Evolutionary conservation across 225 moss, liverwort and hornwort genomes (phyloP).

Genomic region (Physcomitrellopsis africana): DNA sequence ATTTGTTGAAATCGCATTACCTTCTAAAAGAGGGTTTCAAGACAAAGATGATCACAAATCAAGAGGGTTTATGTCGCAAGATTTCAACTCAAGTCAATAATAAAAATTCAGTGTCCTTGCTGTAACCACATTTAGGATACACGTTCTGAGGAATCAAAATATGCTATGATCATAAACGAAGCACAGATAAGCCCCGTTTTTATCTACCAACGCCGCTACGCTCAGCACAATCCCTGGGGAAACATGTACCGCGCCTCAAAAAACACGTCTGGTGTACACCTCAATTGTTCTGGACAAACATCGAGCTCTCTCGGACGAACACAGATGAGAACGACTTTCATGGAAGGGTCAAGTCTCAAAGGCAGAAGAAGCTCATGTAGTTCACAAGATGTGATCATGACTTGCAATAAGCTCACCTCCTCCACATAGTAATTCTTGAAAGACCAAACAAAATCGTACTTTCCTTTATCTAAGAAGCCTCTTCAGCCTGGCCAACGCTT

Average conservation of each 20-base stretch:
- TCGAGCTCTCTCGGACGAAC: constrained; percentile 12
- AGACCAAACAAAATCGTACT: constrained; percentile 3
- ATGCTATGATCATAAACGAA: constrained; percentile 12
- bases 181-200: not conserved
- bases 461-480: constrained; percentile 64
- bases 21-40: not conserved
- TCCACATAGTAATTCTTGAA: constrained; percentile 25
- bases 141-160: constrained; percentile 16
- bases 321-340: too few relatives aligned
- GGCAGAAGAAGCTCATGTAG: constrained; percentile 34
- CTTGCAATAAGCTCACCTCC: constrained; percentile 25
- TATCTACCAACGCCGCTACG: constrained; percentile 11
- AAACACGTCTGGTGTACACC: constrained; percentile 28
- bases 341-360: constrained; percentile 12
- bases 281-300: constrained; percentile 25
- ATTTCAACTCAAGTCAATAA: constrained; percentile 29
- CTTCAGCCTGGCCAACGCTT: constrained; percentile 90
- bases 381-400: constrained; percentile 52
- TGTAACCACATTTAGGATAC: constrained; percentile 32
- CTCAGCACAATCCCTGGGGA: constrained; percentile 20
- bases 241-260: constrained; percentile 28
- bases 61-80: constrained; percentile 19
- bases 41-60: constrained; percentile 22
- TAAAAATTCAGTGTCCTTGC: constrained; percentile 28
- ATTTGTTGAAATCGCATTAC: not conserved